Base-by-base conservation (phyloP, 805 yeast species). In the Wickerhamomyces alni region DNA sequence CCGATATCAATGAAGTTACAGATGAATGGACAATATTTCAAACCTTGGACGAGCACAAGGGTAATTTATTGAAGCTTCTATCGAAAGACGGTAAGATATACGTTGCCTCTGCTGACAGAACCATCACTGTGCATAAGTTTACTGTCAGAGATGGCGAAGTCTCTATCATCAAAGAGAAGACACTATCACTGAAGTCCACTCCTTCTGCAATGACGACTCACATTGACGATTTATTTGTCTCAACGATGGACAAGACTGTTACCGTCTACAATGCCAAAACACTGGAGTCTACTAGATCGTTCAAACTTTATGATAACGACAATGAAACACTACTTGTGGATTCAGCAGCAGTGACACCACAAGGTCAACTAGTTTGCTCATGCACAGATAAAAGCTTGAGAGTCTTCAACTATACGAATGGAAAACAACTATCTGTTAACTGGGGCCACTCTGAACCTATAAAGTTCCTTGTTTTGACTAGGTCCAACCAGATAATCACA, bases 391-490 rank as follows among this genome's bases (percentile, higher is more conserved):
- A 77, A 52, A 72, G 83, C 21, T 56, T 82, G 2, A 58, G 84
- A 18, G 48, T 67, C 2, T 78, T 72, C 50, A 65, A 66, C 22
- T 71, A 67, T 44, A 40, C 49, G 1, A 63, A 62, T 8, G 82
- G 80, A 1, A 71, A 61, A 36, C 67, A 67, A 9, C 33, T 77
- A 9, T 66, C 74, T 8, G 63, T 70, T 0, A 72, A 66, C 35
- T 82, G 83, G 82, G 89, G 76, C 0, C 80, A 74, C 46, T 68
- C 79, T 1, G 78, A 79, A 30, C 56, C 70, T 1, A 67, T 79
- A 5, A 54, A 73, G 12, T 72, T 75, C 0, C 41, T 80, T 16
- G 44, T 57, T 8, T 39, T 61, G 9, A 38, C 47, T 7, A 38
- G 41, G 13, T 44, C 50, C 4, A 48, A 47, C 5, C 51, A 63